phyloP scores from a whole-genome alignment of 768 basidiomycete species.

The Mycena chlorophos region DNA sequence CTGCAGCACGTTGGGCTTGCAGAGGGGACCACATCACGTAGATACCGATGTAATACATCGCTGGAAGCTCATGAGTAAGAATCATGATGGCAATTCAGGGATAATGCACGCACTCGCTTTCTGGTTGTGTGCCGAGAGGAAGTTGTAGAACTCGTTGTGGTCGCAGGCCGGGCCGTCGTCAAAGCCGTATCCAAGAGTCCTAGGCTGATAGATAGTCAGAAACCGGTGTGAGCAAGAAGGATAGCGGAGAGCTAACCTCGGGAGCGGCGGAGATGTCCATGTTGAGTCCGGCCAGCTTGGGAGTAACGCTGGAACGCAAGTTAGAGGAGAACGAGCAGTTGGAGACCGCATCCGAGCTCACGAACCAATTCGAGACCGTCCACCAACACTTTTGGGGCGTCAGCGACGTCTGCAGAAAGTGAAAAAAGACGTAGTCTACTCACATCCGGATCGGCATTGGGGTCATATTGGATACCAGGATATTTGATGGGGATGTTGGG shows the following conservation, averaged over 20 bases:
- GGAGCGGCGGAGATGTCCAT: slow-evolving; percentile 48
- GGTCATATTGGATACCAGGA: background rate
- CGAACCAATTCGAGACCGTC: slow-evolving; percentile 42
- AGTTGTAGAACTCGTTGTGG: slow-evolving; percentile 64
- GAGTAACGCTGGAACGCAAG: too few relatives aligned
- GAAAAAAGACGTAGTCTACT: too few relatives aligned
- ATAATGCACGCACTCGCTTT: slow-evolving; percentile 51
- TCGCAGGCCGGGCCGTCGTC: slow-evolving; percentile 69
- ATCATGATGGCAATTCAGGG: background rate
- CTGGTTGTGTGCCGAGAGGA: slow-evolving; percentile 50
- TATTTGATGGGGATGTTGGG: slow-evolving; percentile 52
- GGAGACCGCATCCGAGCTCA: too few relatives aligned
- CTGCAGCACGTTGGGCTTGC: slow-evolving; percentile 52
- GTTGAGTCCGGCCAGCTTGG: slow-evolving; percentile 45
- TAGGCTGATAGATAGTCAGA: slow-evolving; percentile 36
- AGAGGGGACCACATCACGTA: slow-evolving; percentile 58
- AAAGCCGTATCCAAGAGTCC: slow-evolving; percentile 58
- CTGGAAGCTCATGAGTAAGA: slow-evolving; percentile 31
- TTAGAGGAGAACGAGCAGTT: too few relatives aligned
- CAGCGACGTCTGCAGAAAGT: too few relatives aligned
- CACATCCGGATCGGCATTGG: slow-evolving; percentile 11
- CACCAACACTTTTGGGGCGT: too few relatives aligned
- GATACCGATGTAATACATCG: slow-evolving; percentile 64
- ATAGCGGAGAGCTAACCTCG: slow-evolving; percentile 37
- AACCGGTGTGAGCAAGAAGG: background rate